Evolutionary conservation across 495 filamentous ascomycete genomes (phyloP), one percentile per base, ranked within the genome.

Genomic region (Talaromyces borbonicus): DNA sequence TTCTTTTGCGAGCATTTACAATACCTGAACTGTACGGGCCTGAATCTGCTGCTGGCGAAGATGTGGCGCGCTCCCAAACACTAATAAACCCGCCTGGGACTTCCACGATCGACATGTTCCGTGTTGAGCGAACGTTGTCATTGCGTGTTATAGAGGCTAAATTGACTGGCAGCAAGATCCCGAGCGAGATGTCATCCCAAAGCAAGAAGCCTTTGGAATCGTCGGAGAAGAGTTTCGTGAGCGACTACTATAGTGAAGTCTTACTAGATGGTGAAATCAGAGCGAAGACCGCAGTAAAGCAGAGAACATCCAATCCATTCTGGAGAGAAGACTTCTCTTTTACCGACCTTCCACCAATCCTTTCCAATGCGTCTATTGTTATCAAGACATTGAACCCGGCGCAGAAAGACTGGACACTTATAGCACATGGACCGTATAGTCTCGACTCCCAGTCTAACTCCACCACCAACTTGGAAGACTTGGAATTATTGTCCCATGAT

Each of bases 241-340:
- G 62, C 41, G 67, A 69, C 50, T 95, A 90, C 53, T 88, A 93
- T 44, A 86, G 85, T 11, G 93, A 99, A 63, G 79, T 96, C n/a
- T 74, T 90, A 3, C 66, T 99, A 9, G 92, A 97, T 62, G 85
- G 85, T 9, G 88, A 97, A 54, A 78, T 90, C 25, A 76, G 90
- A 45, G 86, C 86, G 12, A 82, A 86, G 50, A 96, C 92, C 8
- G 82, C 83, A 20, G 81, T 85, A 16, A 90, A 90, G 61, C 72
- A 75, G 48, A 84, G 87, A 46, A 90, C 84, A 11, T 79, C 77
- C 41, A 87, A 80, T 56, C 92, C 89, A 0, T 95, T 97, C 52
- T 99, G 93, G 92, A 74, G 89, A 23, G 92, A 97, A 67, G 88
- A 90, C 32, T 90, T 87, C 53, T 78, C 84, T 37, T 95, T 96